Evolutionary conservation across 305 asterid genomes (phyloP), one percentile per base, ranked within the genome.

Genomic region (Rubia occidens): DNA sequence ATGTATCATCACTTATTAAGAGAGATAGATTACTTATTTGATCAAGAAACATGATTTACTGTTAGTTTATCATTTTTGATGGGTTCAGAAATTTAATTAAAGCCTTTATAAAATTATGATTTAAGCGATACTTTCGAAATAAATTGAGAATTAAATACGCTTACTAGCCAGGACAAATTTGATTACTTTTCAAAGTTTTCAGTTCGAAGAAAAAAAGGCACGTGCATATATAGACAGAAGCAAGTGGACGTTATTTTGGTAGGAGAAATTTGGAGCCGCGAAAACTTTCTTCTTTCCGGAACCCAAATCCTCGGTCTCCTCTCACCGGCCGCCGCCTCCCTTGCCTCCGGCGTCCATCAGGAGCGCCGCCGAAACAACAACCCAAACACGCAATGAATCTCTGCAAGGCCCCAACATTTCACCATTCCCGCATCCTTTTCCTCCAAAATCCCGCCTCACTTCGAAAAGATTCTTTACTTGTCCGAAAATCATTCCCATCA

Each of bases 401-500:
- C 65, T 67, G 82, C 15, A 72, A 63, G 76, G 67, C 86, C 74
- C 88, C 85, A 69, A 85, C 85, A 53, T 59, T 74, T 72, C 77
- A 77, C 58, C 75, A 70, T 53, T 74, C 74, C 58, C 78, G 60
- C 73, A 20, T 70, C 78, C 82, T 72, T 8, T 47, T 73, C 56
- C 29, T 24, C 24, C 76, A 11, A 55, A 39, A 45, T 13, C 64
- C 47, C 11, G 35, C 53, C 21, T 35, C 66, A 44, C 59, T 45
- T n/a, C 62, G 1, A 0, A 74, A 29, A 37, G 49, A 45, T 35
- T 73, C 54, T 29, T 59, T 47, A 9, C 63, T 67, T 73, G 49
- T 62, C 11, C 68, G 58, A 6, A 51, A 60, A 17, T 70, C 61
- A 44, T 10, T 64, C 68, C 26, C 70, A 40, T 7, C 67, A 14